Conservation (phyloP, 345 rosid species). For the Brassica carinata region DNA sequence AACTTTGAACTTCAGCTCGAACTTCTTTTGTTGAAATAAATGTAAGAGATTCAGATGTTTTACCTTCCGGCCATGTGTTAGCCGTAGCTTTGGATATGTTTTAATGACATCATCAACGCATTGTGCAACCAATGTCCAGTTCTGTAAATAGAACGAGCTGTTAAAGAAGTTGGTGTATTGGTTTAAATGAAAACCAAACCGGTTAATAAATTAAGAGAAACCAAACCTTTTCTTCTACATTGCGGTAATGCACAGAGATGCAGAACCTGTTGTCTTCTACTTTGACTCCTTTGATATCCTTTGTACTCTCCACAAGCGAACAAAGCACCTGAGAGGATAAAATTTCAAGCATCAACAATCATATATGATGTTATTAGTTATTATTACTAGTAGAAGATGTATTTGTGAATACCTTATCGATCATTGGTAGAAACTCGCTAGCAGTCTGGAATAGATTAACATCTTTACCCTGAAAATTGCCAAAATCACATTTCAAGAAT, state of each 20-base stretch:
- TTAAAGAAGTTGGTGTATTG: neutral
- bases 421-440: conserved; percentile 71
- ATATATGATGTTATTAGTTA: neutral
- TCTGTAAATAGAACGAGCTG: conserved; percentile 39
- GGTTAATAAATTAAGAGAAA: neutral
- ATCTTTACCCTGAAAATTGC: conserved; percentile 54
- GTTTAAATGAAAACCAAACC: neutral
- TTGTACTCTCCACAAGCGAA: conserved; percentile 63
- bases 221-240: conserved; percentile 68
- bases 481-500: conserved; percentile 15
- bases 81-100: conserved; percentile 55
- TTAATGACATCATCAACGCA: conserved; percentile 56
- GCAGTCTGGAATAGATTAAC: conserved; percentile 82
- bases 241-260: conserved; percentile 93
- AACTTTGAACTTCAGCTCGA: neutral
- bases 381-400: neutral
- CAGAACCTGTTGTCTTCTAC: conserved; percentile 94
- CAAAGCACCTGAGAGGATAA: conserved; percentile 53
- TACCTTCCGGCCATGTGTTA: conserved; percentile 86
- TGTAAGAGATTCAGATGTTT: conserved; percentile 3
- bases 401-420: conserved; percentile 50
- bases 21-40: neutral
- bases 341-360: neutral
- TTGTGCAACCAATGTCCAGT: conserved; percentile 60
- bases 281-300: conserved; percentile 67